Percentiles rank a stretch among this genome's conserved stretches.
These are phyloP conservation scores for Syzygium grande DNA, from an alignment of 345 rosid genomes.

Conservation along the genomic window DNA sequence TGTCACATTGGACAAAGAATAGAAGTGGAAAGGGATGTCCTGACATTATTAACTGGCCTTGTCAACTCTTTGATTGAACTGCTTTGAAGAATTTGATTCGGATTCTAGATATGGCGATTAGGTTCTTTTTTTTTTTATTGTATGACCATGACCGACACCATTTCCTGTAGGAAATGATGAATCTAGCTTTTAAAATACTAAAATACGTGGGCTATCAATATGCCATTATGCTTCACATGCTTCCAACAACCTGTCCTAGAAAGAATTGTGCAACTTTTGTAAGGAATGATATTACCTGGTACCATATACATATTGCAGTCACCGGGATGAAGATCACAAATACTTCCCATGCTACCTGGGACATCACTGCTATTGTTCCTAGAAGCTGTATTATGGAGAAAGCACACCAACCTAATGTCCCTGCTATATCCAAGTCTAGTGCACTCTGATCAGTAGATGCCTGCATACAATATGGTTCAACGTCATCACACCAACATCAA, in stretches of 20 bases:
- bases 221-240: not conserved
- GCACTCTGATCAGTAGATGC: conserved; percentile 92
- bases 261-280: not conserved
- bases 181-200: not conserved
- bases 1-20: not conserved
- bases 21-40: not conserved
- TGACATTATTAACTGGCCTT: not conserved
- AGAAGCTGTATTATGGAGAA: conserved; percentile 73
- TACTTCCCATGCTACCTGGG: conserved; percentile 97
- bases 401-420: conserved; percentile 87
- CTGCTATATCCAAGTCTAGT: conserved; percentile 76
- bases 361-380: conserved; percentile 84
- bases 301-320: conserved; percentile 85
- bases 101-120: not conserved
- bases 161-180: not conserved
- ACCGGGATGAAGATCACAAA: conserved; percentile 95
- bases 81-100: not conserved
- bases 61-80: not conserved
- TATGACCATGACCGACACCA: not conserved
- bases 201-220: not conserved
- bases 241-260: not conserved
- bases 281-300: conserved; percentile 52
- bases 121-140: not conserved
- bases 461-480: conserved; percentile 23
- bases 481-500: not conserved